phyloP scores from a whole-genome alignment of 2,329 filamentous ascomycete genomes.

The Botrytis sinoallii region DNA sequence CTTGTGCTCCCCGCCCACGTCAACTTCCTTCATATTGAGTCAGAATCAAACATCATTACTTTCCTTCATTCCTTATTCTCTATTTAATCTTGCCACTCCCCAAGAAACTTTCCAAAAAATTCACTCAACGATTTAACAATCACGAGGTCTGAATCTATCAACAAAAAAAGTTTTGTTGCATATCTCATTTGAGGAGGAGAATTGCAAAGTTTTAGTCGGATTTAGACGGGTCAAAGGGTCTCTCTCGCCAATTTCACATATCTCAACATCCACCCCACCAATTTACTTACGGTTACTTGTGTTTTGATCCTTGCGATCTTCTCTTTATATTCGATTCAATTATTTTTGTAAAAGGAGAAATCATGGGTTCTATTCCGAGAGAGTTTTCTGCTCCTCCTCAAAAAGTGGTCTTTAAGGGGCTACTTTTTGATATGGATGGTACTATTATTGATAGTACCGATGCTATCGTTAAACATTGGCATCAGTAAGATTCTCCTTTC shows the following conservation, averaged over 20 bases:
- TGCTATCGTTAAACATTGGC: slow-evolving; percentile 77
- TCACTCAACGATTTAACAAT: neutral
- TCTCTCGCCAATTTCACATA: slow-evolving; percentile 24
- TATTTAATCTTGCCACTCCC: neutral
- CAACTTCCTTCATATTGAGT: neutral
- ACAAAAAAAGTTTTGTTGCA: slow-evolving; percentile 22
- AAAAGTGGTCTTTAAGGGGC: slow-evolving; percentile 31
- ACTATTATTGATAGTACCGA: slow-evolving; percentile 80
- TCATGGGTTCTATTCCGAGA: slow-evolving; percentile 31
- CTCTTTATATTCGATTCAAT: neutral
- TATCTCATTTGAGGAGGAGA: slow-evolving; percentile 18
- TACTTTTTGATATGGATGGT: slow-evolving; percentile 65
- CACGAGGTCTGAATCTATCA: slow-evolving; percentile 19
- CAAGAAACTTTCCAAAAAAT: neutral
- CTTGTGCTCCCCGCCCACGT: slow-evolving; percentile 18
- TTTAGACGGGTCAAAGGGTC: neutral
- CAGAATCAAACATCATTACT: neutral
- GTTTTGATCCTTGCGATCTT: slow-evolving; percentile 14
- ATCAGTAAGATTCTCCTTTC: slow-evolving; percentile 40
- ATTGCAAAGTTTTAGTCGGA: neutral
- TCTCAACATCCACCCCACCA: slow-evolving; percentile 29
- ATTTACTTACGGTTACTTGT: slow-evolving; percentile 27
- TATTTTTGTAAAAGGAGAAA: neutral
- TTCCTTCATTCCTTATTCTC: neutral
- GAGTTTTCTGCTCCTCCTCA: slow-evolving; percentile 29